Evolutionary conservation across 257 asterid species (phyloP), one percentile per base, ranked within the genome.

Genomic region (Solanum medicagineum): DNA sequence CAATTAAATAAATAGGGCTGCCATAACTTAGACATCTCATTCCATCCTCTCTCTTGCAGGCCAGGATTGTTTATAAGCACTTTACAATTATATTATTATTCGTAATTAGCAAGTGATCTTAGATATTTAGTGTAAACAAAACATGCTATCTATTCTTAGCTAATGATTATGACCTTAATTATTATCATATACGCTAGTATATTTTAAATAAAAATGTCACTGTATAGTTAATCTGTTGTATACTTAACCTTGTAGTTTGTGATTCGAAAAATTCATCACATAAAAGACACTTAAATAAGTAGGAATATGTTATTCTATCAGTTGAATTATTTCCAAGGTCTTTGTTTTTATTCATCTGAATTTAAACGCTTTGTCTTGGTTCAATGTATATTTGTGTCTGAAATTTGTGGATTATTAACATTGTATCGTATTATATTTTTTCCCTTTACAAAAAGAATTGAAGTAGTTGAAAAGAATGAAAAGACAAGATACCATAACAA

Each of bases 381-480:
- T 36, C 32, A 44, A n/a, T 73, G 9, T n/a, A 71, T 32, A 15
- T 11, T 32, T 66, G 74, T 29, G 74, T 32, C 6, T 68, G 49
- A 68, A 15, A 10, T n/a, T 42, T 44, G 32, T 73, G 32, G 19
- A 40, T 40, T 17, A 17, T 40, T 70, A 40, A 68, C 54, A 36
- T 40, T 70, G 19, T 10, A 70, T 42, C 16, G 54, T 40, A 44
- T 44, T 20, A 66, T 26, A 13, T n/a, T 44, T 62, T 65, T 85
- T 55, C 73, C 49, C 53, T 69, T 69, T 81, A 82, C 85, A 87
- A 86, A 85, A 84, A 59, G 77, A 81, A 22, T 85, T 55, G 85
- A 59, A 85, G 89, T 63, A 73, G 88, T 88, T 88, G 86, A 88
- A 81, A 73, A 77, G 62, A 85, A n/a, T 15, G 83, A 87, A 36